Evolutionary conservation across 1,284 basidiomycete species (phyloP).

Genomic region (Pseudozyma thailandica): DNA sequence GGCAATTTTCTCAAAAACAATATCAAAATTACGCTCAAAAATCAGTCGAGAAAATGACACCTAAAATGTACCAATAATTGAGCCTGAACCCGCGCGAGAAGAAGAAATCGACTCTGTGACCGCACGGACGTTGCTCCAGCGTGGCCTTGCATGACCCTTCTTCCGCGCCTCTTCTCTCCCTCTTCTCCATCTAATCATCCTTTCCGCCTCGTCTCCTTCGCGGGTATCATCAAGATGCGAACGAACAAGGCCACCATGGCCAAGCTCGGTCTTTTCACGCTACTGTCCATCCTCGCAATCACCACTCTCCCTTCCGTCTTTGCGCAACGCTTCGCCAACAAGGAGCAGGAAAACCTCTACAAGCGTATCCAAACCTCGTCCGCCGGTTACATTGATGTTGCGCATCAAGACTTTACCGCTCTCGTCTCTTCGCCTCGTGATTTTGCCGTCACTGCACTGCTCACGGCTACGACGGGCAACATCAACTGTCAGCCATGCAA

Average conservation of each 20-base stretch:
- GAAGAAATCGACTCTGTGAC: conserved; percentile 1
- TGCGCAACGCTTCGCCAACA: conserved; percentile 14
- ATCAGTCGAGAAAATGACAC: background rate
- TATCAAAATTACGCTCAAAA: background rate
- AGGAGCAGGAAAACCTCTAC: conserved; percentile 26
- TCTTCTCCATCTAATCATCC: background rate
- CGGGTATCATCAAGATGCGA: conserved; percentile 11
- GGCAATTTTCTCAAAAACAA: background rate
- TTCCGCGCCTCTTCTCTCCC: background rate
- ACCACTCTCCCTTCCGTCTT: conserved; percentile 6
- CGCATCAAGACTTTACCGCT: conserved; percentile 21
- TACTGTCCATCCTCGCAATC: conserved; percentile 24
- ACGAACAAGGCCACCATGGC: conserved; percentile 4
- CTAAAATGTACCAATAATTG: background rate
- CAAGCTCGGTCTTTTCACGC: conserved; percentile 13
- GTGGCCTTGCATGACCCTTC: conserved; percentile 14
- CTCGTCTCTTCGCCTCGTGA: conserved; percentile 28
- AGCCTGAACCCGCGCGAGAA: conserved; percentile 23
- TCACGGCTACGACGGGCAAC: conserved; percentile 45
- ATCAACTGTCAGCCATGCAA: conserved; percentile 58
- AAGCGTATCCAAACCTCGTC: conserved; percentile 26
- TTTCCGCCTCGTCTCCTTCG: background rate
- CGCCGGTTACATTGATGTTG: conserved; percentile 37
- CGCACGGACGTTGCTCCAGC: conserved; percentile 27
- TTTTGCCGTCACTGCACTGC: conserved; percentile 50